Evolutionary conservation across 2,329 filamentous ascomycete species (phyloP).

Genomic region (Mycosphaerella sp.): DNA sequence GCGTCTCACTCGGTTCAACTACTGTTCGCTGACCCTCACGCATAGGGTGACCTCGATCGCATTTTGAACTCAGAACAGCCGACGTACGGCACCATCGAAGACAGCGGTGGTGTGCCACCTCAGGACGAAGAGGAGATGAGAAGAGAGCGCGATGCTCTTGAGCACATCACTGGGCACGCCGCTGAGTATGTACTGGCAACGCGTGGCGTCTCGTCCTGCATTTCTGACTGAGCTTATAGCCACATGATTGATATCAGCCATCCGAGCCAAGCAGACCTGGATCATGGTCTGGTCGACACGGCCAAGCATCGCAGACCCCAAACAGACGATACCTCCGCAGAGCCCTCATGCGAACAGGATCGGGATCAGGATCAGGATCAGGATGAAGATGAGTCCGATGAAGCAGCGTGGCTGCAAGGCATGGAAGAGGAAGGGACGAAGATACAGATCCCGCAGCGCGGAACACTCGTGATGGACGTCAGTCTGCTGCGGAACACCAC

Average conservation of each 20-base stretch:
- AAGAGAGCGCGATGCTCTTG: conserved; percentile 44
- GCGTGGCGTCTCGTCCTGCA: no score
- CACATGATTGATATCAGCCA: conserved; percentile 48
- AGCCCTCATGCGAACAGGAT: conserved; percentile 7
- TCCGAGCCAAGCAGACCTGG: conserved; percentile 35
- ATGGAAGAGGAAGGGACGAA: conserved; percentile 24
- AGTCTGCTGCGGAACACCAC: conserved; percentile 12
- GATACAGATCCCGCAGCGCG: conserved; percentile 27
- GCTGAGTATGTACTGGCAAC: conserved; percentile 38
- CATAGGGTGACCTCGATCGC: conserved; percentile 43
- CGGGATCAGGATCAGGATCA: conserved; percentile 11
- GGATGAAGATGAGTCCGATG: conserved; percentile 18
- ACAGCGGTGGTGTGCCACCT: conserved; percentile 33
- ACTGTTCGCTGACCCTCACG: conserved; percentile 16
- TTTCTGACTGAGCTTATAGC: conserved; percentile 28
- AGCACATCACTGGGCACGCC: conserved; percentile 46
- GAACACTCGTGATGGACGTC: conserved; percentile 28
- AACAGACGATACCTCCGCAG: not conserved
- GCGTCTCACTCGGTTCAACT: conserved; percentile 15
- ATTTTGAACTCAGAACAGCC: conserved; percentile 42
- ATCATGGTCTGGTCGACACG: conserved; percentile 14
- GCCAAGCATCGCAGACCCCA: conserved; percentile 9
- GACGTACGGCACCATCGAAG: conserved; percentile 42
- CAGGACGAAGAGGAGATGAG: conserved; percentile 46
- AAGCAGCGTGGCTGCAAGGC: conserved; percentile 32